These are phyloP conservation scores for Ceratonia siliqua DNA, from an alignment of 306 rosid genomes.

Conservation along the genomic window DNA sequence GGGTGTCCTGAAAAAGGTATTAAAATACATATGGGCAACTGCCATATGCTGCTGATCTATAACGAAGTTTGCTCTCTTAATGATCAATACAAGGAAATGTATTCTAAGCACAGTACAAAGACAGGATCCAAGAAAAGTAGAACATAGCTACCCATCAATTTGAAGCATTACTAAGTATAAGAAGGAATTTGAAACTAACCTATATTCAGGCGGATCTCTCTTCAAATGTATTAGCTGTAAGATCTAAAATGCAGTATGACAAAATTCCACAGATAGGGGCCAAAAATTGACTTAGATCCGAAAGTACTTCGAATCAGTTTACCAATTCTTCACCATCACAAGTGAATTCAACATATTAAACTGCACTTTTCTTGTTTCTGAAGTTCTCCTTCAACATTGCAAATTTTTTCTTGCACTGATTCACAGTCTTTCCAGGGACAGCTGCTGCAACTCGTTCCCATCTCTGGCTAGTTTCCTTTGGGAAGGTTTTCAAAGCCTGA, in stretches of 20 bases:
- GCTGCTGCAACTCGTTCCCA: constrained; percentile 79
- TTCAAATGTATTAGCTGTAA: constrained; percentile 36
- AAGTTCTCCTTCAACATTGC: constrained; percentile 62
- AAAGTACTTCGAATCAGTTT: background rate
- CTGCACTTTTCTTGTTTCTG: constrained; percentile 60
- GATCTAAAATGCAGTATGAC: constrained; percentile 36
- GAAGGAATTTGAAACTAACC: constrained; percentile 22
- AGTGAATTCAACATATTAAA: constrained; percentile 19
- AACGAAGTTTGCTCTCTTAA: constrained; percentile 5
- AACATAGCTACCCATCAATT: background rate
- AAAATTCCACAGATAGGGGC: constrained; percentile 36
- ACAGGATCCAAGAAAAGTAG: background rate
- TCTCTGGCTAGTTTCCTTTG: constrained; percentile 63
- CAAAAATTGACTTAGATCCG: background rate
- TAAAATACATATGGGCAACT: background rate
- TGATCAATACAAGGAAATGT: constrained; percentile 21
- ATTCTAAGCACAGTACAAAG: background rate
- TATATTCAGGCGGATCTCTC: constrained; percentile 27
- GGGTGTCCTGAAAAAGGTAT: background rate
- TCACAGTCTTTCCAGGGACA: constrained; percentile 66
- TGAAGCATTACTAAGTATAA: constrained; percentile 5
- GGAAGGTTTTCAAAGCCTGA: constrained; percentile 71
- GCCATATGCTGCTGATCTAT: constrained; percentile 9
- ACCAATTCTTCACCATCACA: background rate
- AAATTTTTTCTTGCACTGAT: constrained; percentile 70